Evolutionary conservation across 1,284 basidiomycete genomes (phyloP).

Genomic region (Marasmius sp.): DNA sequence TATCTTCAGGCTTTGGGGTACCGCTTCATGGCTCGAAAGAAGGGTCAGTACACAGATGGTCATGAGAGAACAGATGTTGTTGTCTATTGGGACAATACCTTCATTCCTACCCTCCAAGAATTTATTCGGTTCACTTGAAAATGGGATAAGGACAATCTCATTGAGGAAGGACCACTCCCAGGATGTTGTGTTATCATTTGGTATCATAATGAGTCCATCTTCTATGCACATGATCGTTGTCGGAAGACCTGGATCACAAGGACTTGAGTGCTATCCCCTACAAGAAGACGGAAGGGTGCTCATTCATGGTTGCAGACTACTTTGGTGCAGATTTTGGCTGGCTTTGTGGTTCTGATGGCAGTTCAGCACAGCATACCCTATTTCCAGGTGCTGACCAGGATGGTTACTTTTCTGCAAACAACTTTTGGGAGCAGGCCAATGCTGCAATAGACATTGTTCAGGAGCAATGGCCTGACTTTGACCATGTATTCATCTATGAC

Average conservation of each 20-base stretch:
- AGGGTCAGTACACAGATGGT: not conserved
- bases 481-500: too few species aligned
- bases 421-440: conserved; percentile 22
- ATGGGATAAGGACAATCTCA: conserved; percentile 6
- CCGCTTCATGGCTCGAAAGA: not conserved
- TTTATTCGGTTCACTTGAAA: conserved; percentile 11
- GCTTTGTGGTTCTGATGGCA: conserved; percentile 23
- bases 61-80: not conserved
- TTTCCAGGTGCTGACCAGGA: conserved; percentile 28
- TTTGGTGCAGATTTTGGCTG: conserved; percentile 29
- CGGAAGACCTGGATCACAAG: conserved; percentile 6
- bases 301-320: too few species aligned
- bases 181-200: conserved; percentile 17
- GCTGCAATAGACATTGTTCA: conserved; percentile 30
- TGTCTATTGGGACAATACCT: not conserved
- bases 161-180: too few species aligned
- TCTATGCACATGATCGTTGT: conserved; percentile 27
- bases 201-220: conserved; percentile 29
- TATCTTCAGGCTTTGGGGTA: not conserved
- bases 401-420: conserved; percentile 27
- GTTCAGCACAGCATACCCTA: conserved; percentile 13
- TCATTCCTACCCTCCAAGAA: conserved; percentile 13
- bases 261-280: not conserved
- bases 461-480: too few species aligned
- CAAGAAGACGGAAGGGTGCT: not conserved